These are phyloP conservation scores for Botryobasidium botryosum DNA, from an alignment of 768 basidiomycete species.

Conservation along the genomic window DNA sequence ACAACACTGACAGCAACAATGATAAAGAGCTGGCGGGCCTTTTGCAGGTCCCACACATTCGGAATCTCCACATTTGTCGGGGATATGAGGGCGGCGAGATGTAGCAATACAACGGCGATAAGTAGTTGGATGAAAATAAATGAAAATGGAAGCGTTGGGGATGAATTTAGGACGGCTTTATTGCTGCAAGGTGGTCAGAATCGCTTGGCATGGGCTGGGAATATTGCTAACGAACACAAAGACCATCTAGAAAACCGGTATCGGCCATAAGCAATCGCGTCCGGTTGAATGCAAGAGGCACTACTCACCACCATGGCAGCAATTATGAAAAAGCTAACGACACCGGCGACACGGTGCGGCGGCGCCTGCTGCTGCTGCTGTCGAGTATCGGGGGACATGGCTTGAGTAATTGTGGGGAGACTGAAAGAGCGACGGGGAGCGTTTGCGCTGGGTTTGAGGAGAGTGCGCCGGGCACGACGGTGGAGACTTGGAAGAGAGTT, in stretches of 20 bases:
- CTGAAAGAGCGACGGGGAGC: too few relatives aligned
- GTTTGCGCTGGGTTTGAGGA: too few relatives aligned
- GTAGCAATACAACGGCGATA: conserved; percentile 49
- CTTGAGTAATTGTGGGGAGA: background rate
- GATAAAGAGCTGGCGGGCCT: conserved; percentile 41
- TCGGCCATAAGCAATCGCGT: background rate
- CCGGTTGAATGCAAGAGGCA: conserved; percentile 1
- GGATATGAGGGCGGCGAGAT: conserved; percentile 32
- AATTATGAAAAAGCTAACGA: conserved; percentile 64
- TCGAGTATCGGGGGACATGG: background rate
- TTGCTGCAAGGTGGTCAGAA: conserved; percentile 29
- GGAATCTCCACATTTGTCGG: conserved; percentile 38
- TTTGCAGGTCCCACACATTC: conserved; percentile 27
- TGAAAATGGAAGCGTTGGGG: conserved; percentile 47
- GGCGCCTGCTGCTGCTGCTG: background rate
- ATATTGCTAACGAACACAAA: conserved; percentile 24
- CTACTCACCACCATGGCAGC: conserved; percentile 52
- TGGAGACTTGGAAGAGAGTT: too few relatives aligned
- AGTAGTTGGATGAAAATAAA: conserved; percentile 54
- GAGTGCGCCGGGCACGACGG: too few relatives aligned
- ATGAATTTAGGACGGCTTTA: conserved; percentile 52
- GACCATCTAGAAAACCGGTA: conserved; percentile 26
- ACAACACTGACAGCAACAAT: conserved; percentile 49
- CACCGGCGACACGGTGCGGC: conserved; percentile 35
- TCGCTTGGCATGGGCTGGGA: conserved; percentile 7